phyloP scores from a whole-genome alignment of 2,329 filamentous ascomycete species.

The Pyrenophora seminiperda region DNA sequence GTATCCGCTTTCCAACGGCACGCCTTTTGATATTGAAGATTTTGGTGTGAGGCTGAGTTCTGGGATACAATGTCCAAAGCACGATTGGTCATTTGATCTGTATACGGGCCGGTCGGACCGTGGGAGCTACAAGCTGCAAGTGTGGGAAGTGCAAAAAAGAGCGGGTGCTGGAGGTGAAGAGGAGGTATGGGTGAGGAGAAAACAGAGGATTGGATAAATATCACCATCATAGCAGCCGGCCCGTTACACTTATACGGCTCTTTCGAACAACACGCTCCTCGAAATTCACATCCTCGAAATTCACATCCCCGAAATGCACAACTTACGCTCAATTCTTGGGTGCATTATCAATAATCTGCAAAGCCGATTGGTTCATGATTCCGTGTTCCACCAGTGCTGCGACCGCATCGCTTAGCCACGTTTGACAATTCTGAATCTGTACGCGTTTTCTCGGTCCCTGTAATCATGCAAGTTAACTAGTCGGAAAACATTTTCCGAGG shows the following conservation, averaged over 20 bases:
- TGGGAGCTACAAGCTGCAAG: slow-evolving; percentile 63
- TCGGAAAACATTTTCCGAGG: too few species aligned
- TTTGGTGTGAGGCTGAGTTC: slow-evolving; percentile 68
- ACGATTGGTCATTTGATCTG: slow-evolving; percentile 73
- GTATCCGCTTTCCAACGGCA: slow-evolving; percentile 67
- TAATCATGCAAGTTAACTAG: too few species aligned
- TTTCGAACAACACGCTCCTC: background rate
- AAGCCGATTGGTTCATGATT: background rate
- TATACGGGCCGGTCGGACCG: slow-evolving; percentile 67
- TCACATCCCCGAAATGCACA: background rate
- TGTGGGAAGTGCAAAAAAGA: slow-evolving; percentile 67
- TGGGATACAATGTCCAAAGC: slow-evolving; percentile 70
- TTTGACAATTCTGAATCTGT: background rate
- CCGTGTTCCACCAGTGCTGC: background rate
- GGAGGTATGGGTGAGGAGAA: slow-evolving; percentile 44
- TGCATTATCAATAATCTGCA: background rate
- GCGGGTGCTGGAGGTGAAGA: slow-evolving; percentile 9
- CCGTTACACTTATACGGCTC: too few species aligned
- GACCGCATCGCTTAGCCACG: background rate
- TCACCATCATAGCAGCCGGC: background rate
- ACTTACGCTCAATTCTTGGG: background rate
- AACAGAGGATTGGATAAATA: slow-evolving; percentile 35
- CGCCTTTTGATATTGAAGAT: slow-evolving; percentile 73
- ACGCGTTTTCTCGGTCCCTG: background rate
- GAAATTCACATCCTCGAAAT: background rate